A percentile compares a stretch with the other conserved stretches of the same genome.
phyloP scores from a whole-genome alignment of 108 stramenopile genomes.

The Licmophora abbreviata region DNA sequence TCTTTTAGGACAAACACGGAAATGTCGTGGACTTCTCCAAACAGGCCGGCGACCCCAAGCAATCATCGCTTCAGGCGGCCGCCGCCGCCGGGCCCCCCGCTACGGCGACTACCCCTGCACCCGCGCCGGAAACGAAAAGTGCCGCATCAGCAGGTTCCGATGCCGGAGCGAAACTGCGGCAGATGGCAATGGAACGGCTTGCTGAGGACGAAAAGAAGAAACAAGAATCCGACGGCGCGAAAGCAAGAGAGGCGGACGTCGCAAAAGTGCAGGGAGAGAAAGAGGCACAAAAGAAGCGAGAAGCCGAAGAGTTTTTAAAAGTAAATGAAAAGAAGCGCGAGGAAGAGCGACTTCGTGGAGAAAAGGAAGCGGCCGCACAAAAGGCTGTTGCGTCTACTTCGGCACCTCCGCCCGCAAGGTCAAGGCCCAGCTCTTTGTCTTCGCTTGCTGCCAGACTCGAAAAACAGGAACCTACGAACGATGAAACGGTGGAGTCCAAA shows the following conservation, averaged over 20 bases:
- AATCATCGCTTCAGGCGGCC: slow-evolving; percentile 2
- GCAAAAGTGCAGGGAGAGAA: slow-evolving; percentile 17
- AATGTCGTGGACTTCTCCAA: neutral
- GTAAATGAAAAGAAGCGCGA: slow-evolving; percentile 5
- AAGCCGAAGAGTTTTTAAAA: slow-evolving; percentile 10
- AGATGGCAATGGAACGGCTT: slow-evolving; percentile 52
- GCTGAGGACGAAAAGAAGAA: slow-evolving; percentile 30
- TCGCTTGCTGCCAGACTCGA: neutral
- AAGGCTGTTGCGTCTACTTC: neutral
- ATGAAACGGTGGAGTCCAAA: too few relatives aligned
- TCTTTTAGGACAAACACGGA: neutral
- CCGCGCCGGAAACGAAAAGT: slow-evolving; percentile 7
- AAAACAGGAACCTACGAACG: too few relatives aligned
- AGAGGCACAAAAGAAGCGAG: slow-evolving; percentile 5
- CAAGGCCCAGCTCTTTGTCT: neutral
- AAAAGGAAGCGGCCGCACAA: slow-evolving; percentile 13
- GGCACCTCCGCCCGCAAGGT: neutral
- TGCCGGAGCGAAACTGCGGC: slow-evolving; percentile 59
- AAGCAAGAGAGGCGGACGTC: slow-evolving; percentile 10
- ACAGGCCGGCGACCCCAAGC: slow-evolving; percentile 15
- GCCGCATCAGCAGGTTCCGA: slow-evolving; percentile 17
- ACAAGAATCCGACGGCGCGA: slow-evolving; percentile 14
- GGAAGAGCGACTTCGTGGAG: slow-evolving; percentile 1
- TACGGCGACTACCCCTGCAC: too few relatives aligned
- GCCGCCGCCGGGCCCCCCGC: too few relatives aligned